A percentile compares a stretch with the other conserved stretches of the same genome.
Evolutionary conservation across 805 yeast genomes (phyloP).

Genomic region (Scheffersomyces spartinae): DNA sequence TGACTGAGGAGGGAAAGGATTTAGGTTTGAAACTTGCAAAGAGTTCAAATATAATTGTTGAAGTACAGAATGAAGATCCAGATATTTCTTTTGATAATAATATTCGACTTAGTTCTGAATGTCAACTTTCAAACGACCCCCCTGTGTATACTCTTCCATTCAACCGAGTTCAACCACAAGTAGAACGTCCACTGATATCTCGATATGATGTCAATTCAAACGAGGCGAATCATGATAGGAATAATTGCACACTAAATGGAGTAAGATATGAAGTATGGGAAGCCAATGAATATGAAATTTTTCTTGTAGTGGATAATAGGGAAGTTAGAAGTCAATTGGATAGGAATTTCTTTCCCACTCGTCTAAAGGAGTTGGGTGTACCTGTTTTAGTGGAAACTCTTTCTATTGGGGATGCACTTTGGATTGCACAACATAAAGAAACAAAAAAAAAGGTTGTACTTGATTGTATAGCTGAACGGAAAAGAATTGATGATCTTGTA

Average conservation of each 20-base stretch:
- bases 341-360: conserved; percentile 55
- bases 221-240: not conserved
- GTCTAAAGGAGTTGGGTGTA: conserved; percentile 39
- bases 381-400: conserved; percentile 43
- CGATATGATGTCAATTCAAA: no score
- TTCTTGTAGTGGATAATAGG: conserved; percentile 65
- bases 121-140: not conserved
- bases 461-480: conserved; percentile 82
- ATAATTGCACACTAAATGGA: not conserved
- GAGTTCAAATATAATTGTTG: conserved; percentile 39
- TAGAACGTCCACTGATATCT: no score
- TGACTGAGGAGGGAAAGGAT: conserved; percentile 63
- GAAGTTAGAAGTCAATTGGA: conserved; percentile 64
- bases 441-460: conserved; percentile 57
- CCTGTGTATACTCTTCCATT: conserved; percentile 1
- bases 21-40: no score
- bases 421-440: conserved; percentile 66
- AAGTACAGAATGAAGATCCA: conserved; percentile 12
- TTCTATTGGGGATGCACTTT: conserved; percentile 76
- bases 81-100: conserved; percentile 1
- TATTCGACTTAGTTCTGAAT: not conserved
- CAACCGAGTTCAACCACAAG: not conserved
- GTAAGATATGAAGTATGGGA: conserved; percentile 46
- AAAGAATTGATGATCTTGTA: conserved; percentile 78
- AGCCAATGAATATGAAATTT: conserved; percentile 44